Base-by-base conservation (phyloP, 2,329 filamentous ascomycete genomes). In the Malbranchea zuffiana region DNA sequence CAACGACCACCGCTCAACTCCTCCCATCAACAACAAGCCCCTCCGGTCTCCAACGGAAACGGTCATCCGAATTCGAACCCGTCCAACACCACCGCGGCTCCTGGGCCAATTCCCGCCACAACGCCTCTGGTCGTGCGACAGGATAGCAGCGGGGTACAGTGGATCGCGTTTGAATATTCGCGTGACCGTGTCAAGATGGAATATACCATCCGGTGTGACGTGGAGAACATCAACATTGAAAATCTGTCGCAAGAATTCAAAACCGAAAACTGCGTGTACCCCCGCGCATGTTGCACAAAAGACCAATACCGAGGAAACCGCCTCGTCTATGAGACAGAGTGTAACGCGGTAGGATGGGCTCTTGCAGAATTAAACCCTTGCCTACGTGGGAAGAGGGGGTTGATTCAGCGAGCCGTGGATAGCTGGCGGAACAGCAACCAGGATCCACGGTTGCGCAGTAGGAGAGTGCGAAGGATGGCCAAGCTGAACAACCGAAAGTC, bases 371-470 rank as follows among this genome's bases (percentile, higher is more conserved):
- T 98, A 37, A 98, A 98, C 59, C 80, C 86, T 5, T 82, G 83
- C 40, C 71, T 96, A 42, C 78, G 88, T 45, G 88, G 88, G 49
- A 96, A 96, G 70, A 76, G 90, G 50, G 90, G 90, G 5, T 71
- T 98, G 42, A 98, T 98, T 49, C 90, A 98, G 66, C 75, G 90
- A 47, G 90, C 90, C 2, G 90, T 98, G 29, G 90, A 98, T 62
- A 95, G 87, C 66, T 96, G 90, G 90, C 75, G 90, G 45, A 98
- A 98, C 67, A 96, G 88, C 72, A 96, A 96, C 64, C 86, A 93
- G 65, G 90, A 98, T 52, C 84, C 85, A 33, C 75, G 87, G 49
- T 68, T 96, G 54, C 77, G 90, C 56, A 96, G 88, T 62, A 74
- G 90, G 59, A 74, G 90, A 50, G 90, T 98, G 40, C 78, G 90